Conservation (phyloP, 2,329 filamentous ascomycete genomes). For the Penicillium psychrosexuale region DNA sequence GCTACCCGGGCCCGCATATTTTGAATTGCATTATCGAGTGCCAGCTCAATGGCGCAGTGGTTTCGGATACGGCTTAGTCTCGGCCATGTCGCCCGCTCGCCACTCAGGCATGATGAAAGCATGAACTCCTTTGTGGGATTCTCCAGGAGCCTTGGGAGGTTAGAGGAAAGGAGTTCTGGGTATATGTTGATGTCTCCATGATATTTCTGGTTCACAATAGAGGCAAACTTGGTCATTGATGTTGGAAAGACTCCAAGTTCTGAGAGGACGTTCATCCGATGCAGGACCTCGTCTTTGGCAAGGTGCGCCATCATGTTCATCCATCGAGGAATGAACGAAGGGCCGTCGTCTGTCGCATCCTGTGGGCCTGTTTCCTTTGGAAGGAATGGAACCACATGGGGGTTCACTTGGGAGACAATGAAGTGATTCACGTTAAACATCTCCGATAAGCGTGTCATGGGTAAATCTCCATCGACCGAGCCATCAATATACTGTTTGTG, state of each 20-base stretch:
- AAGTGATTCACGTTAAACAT: conserved; percentile 99
- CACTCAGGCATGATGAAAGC: conserved; percentile 69
- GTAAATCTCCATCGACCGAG: conserved; percentile 89
- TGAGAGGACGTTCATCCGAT: conserved; percentile 74
- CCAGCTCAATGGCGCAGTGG: conserved; percentile 82
- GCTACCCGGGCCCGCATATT: conserved; percentile 41
- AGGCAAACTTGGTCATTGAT: conserved; percentile 71
- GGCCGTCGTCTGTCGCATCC: conserved; percentile 29
- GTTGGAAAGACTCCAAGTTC: conserved; percentile 80
- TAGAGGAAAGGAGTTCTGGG: conserved; percentile 70
- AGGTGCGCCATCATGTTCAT: conserved; percentile 66
- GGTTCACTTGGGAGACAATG: conserved; percentile 95
- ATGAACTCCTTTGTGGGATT: conserved; percentile 89
- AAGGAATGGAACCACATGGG: conserved; percentile 85
- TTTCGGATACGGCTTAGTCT: conserved; percentile 82
- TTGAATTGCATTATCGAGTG: conserved; percentile 53
- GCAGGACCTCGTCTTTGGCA: conserved; percentile 74
- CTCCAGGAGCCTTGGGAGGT: conserved; percentile 72
- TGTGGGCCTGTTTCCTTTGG: conserved; percentile 62
- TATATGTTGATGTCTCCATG: conserved; percentile 94
- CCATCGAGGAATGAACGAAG: conserved; percentile 50
- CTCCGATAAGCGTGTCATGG: conserved; percentile 82
- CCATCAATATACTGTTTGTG: conserved; percentile 89
- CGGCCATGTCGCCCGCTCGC: conserved; percentile 88
- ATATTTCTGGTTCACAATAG: conserved; percentile 85